Base-by-base conservation (phyloP, 768 basidiomycete species). In the Lentinula aciculospora region DNA sequence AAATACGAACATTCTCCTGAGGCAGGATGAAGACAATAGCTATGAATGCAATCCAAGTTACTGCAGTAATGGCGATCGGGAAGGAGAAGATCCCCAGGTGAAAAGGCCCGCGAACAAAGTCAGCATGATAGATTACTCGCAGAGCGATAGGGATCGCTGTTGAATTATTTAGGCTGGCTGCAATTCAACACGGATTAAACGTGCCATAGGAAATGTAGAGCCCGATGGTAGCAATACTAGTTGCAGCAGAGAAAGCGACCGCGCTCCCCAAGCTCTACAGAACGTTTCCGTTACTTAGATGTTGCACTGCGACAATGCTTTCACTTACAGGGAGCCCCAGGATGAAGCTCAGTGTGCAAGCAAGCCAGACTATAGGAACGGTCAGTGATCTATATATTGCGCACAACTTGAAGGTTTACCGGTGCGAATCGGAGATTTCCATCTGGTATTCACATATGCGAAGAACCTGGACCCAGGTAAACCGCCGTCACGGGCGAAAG, bases 11-110 rank as follows among this genome's bases (percentile, higher is more conserved):
- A 65, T 85, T 89, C 28, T 79, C 70, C 68, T 85, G 80, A 6
- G 87, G 88, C 1, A 92, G 76, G 62, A 89, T 83, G 68, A 91
- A 91, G 4, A 76, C 82, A 63, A 91, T 82, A 4, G 86, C 74
- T 62, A 92, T 90, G 67, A 88, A 88, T 0, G 64, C 65, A 32
- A 90, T 89, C 88, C 89, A 91, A 17, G 69, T 13, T n/a, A 32
- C 31, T 23, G 51, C 36, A 17, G 32, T 36, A 39, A 34, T 34
- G 13, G 51, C 81, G 17, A 88, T 69, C 4, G 84, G 83, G 61
- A 79, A 80, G 1, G 86, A 88, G 67, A 86, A 79, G 17, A 58
- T 54, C 17, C 88, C 84, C 44, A 89, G 80, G 64, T 89, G 84
- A 76, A 86, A 92, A 0, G 87, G 87, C 3, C 89, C 88, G 36